Conservation (phyloP, 257 asterid species). For the Solanum neorickii region DNA sequence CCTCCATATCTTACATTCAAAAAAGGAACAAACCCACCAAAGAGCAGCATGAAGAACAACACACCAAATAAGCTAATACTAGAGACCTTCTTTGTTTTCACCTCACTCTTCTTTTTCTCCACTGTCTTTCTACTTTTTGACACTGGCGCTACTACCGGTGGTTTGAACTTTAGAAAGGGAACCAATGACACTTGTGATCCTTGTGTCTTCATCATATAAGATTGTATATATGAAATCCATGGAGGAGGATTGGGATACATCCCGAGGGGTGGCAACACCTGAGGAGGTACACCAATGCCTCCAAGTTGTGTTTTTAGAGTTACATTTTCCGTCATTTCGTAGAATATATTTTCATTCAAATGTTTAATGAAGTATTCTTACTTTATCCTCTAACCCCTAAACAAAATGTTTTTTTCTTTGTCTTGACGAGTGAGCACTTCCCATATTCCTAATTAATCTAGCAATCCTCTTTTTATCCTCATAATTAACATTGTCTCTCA, state of each 20-base stretch:
- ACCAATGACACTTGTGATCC: constrained; percentile 73
- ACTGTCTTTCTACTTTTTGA: constrained; percentile 46
- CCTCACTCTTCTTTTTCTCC: constrained; percentile 58
- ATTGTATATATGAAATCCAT: constrained; percentile 35
- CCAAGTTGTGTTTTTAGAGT: too few species aligned
- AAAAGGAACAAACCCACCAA: constrained; percentile 78
- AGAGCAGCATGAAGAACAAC: constrained; percentile 56
- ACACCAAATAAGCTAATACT: constrained; percentile 77
- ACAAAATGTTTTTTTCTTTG: too few species aligned
- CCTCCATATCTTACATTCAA: constrained; percentile 63
- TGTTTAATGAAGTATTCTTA: too few species aligned
- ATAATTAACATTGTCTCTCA: constrained; percentile 26
- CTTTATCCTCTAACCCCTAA: too few species aligned
- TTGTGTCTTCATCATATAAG: constrained; percentile 72
- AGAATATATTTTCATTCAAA: too few species aligned
- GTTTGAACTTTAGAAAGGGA: constrained; percentile 26
- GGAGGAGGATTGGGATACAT: too few species aligned
- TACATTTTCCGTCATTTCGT: too few species aligned
- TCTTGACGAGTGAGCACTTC: constrained; percentile 62
- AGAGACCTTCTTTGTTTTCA: constrained; percentile 73
- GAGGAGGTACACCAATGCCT: too few species aligned
- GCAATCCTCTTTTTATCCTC: constrained; percentile 71
- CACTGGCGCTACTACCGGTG: constrained; percentile 36
- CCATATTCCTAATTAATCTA: constrained; percentile 81
- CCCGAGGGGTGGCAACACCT: too few species aligned